Base-by-base conservation (phyloP, 805 yeast species). In the Kodamaea lidongshanica region DNA sequence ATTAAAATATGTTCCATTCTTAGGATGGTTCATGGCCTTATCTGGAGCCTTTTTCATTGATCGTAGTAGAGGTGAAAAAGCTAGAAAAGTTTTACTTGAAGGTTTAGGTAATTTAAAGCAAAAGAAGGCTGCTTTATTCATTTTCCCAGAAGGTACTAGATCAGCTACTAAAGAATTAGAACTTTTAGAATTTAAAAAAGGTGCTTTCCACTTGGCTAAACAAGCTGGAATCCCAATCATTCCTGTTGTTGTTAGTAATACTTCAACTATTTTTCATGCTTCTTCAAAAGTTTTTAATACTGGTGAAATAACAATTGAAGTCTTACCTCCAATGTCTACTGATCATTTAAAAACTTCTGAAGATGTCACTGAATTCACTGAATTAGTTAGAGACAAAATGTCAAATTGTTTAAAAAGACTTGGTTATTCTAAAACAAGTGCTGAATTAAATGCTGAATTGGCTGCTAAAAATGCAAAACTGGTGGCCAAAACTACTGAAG, bases 71-170 rank as follows among this genome's bases (percentile, higher is more conserved):
- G 74, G 85, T 40, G 75, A 73, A 34, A 76, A 80, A 49, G 87
- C 96, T 13, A 72, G 85, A 34, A 65, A 63, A 34, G 82, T 92
- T 7, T 72, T 92, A 52, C 78, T 78, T 31, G 54, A 58, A 9
- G 95, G 96, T 4, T 68, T 85, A 31, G 54, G 58, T 7, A 65
- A 65, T 15, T 66, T 92, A 54, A 78, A 77, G 50, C 48, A 54
- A 4, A 65, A 77, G 28, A 74, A 77, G 48, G 78, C 88, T 45
- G 84, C 81, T 10, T 68, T 92, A 14, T 92, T 79, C 70, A 76
- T 92, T 61, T 92, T 88, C 67, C 96, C 97, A 15, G 99, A 92
- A 58, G 99, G 99, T 16, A 92, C 98, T 2, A 74, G 99, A 57
- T 86, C 96, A 0, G 82, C 79, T 41, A 60, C 81, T 7, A 58